A percentile compares a stretch with the other conserved stretches of the same genome.
These are phyloP conservation scores for Prosopis cineraria DNA, from an alignment of 306 rosid species.

Conservation along the genomic window DNA sequence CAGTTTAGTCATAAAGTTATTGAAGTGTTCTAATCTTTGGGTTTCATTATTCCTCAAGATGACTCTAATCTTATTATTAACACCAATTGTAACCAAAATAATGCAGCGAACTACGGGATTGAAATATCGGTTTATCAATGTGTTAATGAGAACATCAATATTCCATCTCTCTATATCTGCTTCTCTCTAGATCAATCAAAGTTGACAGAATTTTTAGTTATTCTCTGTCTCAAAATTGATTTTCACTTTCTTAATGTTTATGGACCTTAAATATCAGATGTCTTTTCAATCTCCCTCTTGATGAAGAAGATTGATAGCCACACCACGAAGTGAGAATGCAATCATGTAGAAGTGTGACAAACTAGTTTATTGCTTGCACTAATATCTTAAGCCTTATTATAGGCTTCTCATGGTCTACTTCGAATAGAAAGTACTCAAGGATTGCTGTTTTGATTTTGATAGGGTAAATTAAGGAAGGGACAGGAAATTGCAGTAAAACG, in stretches of 20 bases:
- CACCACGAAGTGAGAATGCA: not conserved
- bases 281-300: not conserved
- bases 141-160: not conserved
- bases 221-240: no score
- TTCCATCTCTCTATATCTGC: not conserved
- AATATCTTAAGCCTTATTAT: not conserved
- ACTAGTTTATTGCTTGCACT: not conserved
- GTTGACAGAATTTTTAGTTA: not conserved
- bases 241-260: no score
- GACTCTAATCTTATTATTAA: not conserved
- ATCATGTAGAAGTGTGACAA: not conserved
- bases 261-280: not conserved
- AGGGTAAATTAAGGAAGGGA: conserved; percentile 53
- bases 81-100: not conserved
- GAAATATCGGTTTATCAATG: not conserved
- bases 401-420: not conserved
- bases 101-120: not conserved
- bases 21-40: not conserved
- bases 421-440: not conserved
- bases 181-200: no score
- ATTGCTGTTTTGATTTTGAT: conserved; percentile 20
- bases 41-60: conserved; percentile 6
- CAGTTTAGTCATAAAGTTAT: not conserved
- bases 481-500: conserved; percentile 55
- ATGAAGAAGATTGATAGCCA: not conserved